Evolutionary conservation across 306 rosid species (phyloP).

Genomic region (Casuarina equisetifolia): DNA sequence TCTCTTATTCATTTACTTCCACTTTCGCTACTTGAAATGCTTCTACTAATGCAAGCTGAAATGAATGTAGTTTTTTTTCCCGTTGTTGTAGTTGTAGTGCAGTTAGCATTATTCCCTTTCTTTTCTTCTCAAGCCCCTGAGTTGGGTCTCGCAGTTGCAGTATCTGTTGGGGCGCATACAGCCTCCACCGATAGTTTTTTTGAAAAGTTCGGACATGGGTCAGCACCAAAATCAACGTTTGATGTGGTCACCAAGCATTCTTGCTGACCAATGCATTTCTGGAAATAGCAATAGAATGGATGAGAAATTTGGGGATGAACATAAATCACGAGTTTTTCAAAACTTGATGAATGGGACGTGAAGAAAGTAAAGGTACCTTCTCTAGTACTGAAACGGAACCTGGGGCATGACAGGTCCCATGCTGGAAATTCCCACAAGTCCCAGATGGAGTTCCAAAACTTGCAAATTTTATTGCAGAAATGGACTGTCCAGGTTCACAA

Average conservation of each 20-base stretch:
- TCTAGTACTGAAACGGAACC: conserved; percentile 49
- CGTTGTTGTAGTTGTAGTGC: neutral
- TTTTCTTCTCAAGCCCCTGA: neutral
- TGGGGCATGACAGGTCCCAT: conserved; percentile 70
- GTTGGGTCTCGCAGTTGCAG: conserved; percentile 1
- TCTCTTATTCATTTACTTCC: neutral
- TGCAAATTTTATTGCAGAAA: conserved; percentile 70
- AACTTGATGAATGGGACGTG: neutral
- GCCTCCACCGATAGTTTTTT: conserved; percentile 70
- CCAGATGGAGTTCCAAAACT: conserved; percentile 87
- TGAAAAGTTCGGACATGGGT: conserved; percentile 62
- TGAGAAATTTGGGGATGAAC: neutral
- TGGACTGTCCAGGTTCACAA: conserved; percentile 62
- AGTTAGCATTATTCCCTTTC: neutral
- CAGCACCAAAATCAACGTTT: conserved; percentile 51
- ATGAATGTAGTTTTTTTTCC: neutral
- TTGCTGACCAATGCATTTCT: conserved; percentile 61
- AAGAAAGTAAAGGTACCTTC: conserved; percentile 45
- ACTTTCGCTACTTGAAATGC: neutral
- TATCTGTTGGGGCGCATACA: conserved; percentile 39
- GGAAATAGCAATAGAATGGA: conserved; percentile 4
- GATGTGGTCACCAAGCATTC: conserved; percentile 52
- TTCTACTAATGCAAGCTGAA: neutral
- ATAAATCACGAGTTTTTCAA: neutral
- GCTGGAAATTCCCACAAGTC: conserved; percentile 63